Evolutionary conservation across 164 flowering plant genomes (phyloP).

Genomic region (Umbellularia californica): DNA sequence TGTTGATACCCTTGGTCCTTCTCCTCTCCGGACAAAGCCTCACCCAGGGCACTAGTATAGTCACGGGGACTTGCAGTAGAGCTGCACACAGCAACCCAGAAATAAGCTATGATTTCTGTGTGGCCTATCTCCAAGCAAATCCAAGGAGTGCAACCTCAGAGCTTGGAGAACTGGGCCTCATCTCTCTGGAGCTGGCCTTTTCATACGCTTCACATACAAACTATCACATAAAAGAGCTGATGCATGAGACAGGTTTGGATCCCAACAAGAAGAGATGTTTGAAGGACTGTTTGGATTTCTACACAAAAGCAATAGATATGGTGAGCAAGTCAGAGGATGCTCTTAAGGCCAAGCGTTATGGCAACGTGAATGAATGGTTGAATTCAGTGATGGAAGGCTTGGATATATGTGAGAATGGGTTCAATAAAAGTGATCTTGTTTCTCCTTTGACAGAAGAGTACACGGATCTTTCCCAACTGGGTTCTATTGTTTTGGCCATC

Average conservation of each 20-base stretch:
- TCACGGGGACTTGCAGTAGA: conserved; percentile 29
- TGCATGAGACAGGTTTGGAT: conserved; percentile 8
- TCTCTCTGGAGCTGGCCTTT: conserved; percentile 36
- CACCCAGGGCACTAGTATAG: conserved; percentile 6
- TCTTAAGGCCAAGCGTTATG: conserved; percentile 14
- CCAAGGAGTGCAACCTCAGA: conserved; percentile 27
- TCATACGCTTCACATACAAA: conserved; percentile 29
- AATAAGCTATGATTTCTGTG: conserved; percentile 25
- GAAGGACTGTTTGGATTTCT: conserved; percentile 34
- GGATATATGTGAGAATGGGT: conserved; percentile 33
- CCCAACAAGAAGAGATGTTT: conserved; percentile 14
- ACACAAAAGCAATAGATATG: conserved; percentile 20
- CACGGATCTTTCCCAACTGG: conserved; percentile 27
- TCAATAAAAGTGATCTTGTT: conserved; percentile 16
- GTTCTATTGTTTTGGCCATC: conserved; percentile 39
- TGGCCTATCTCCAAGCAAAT: conserved; percentile 17
- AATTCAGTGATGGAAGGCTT: conserved; percentile 34
- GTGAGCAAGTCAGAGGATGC: conserved; percentile 23
- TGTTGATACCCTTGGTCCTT: not conserved
- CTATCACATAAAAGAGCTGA: conserved; percentile 16
- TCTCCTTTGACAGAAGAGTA: conserved; percentile 38
- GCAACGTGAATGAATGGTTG: conserved; percentile 18
- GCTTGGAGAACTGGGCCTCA: conserved; percentile 30
- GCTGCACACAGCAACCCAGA: conserved; percentile 1
- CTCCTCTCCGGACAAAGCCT: not conserved